phyloP scores from a whole-genome alignment of 305 asterid genomes.

The Ajuga reptans region DNA sequence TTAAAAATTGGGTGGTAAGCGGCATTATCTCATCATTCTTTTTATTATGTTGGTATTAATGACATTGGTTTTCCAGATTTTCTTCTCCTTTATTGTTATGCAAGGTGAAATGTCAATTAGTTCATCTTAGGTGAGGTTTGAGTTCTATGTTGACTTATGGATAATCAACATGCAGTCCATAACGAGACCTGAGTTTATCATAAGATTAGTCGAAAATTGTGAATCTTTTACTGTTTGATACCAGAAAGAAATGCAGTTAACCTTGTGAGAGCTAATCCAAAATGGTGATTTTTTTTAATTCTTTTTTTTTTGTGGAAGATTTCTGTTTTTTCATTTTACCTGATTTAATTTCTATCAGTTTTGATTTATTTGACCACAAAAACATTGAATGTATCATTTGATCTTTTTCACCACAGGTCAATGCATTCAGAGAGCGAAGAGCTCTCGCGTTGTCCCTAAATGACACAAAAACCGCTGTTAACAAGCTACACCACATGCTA shows the following conservation, averaged over 20 bases:
- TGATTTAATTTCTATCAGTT: background rate
- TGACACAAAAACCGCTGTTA: conserved; percentile 86
- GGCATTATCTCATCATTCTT: background rate
- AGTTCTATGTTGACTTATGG: background rate
- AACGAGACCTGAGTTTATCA: background rate
- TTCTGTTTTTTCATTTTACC: background rate
- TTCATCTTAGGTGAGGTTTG: background rate
- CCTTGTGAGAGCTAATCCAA: background rate
- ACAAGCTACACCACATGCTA: conserved; percentile 66
- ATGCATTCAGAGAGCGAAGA: conserved; percentile 65
- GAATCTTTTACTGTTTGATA: background rate
- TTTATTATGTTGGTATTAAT: background rate
- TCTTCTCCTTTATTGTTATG: background rate
- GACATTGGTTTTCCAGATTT: background rate
- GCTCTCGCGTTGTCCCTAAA: conserved; percentile 73
- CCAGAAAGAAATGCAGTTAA: background rate
- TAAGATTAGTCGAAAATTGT: background rate
- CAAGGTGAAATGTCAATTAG: background rate
- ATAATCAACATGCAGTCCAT: background rate
- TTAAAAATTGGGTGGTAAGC: conserved; percentile 80
- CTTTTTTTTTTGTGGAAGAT: background rate
- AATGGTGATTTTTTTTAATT: conserved; percentile 1
- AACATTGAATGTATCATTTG: background rate
- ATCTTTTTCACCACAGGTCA: conserved; percentile 40
- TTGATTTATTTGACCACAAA: background rate